Percentiles rank a stretch among this genome's conserved stretches.
phyloP scores from a whole-genome alignment of 1,284 basidiomycete species.

The Cystobasidium sp. region DNA sequence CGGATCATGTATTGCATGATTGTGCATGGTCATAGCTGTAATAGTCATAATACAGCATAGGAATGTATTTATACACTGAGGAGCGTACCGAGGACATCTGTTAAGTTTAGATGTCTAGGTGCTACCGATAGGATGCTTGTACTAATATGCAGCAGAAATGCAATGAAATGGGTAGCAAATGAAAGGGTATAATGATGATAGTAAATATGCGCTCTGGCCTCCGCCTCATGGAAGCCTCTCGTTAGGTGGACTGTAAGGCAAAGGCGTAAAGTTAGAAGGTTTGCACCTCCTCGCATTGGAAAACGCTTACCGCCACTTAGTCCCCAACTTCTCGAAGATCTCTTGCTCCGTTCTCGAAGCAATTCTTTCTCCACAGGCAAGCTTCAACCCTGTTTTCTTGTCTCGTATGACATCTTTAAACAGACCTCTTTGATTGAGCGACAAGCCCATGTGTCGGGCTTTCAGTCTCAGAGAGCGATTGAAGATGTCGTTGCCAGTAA shows the following conservation, averaged over 20 bases:
- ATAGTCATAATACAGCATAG: too few species aligned
- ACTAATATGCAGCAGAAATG: too few species aligned
- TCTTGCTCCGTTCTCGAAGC: slow-evolving; percentile 43
- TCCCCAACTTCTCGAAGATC: slow-evolving; percentile 43
- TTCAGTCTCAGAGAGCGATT: slow-evolving; percentile 85
- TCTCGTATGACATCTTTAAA: slow-evolving; percentile 44
- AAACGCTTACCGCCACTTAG: slow-evolving; percentile 40
- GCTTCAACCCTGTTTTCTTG: slow-evolving; percentile 43
- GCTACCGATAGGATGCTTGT: too few species aligned
- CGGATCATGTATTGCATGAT: too few species aligned
- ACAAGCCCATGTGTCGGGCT: slow-evolving; percentile 78
- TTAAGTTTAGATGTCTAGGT: too few species aligned
- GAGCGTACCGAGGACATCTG: too few species aligned
- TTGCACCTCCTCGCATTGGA: background rate
- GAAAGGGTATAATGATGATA: background rate
- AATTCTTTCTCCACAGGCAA: slow-evolving; percentile 25
- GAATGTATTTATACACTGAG: too few species aligned
- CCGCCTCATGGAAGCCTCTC: slow-evolving; percentile 26
- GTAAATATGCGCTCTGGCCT: background rate
- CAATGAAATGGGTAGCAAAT: background rate
- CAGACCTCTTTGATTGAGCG: slow-evolving; percentile 70
- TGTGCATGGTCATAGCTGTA: too few species aligned
- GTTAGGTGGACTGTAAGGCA: slow-evolving; percentile 18
- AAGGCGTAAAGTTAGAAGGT: background rate
- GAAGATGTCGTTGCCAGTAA: slow-evolving; percentile 84